Conservation (phyloP, 129 eudicot genomes). For the Centrapalus pauciflorus region DNA sequence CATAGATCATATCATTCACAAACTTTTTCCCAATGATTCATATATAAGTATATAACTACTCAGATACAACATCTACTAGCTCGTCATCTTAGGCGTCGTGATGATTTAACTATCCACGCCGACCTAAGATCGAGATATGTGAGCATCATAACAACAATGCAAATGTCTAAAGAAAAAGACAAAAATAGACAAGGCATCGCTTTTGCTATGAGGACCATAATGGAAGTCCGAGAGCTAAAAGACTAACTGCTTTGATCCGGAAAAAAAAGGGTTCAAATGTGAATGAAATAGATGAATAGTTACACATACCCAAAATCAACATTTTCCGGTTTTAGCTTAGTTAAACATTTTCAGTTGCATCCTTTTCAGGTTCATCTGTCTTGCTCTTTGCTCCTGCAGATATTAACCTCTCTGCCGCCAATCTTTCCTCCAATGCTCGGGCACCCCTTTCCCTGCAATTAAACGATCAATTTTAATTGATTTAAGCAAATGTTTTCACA, state of each 20-base stretch:
- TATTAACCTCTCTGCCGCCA: slow-evolving; percentile 75
- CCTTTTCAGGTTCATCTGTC: slow-evolving; percentile 54
- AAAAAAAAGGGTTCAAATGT: slow-evolving; percentile 3
- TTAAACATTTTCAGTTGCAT: slow-evolving; percentile 73
- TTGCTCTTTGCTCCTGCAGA: slow-evolving; percentile 34
- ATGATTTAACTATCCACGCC: too few species aligned
- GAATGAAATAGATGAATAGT: slow-evolving; percentile 19
- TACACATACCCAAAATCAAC: slow-evolving; percentile 21
- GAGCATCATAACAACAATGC: not conserved
- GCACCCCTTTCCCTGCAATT: slow-evolving; percentile 94
- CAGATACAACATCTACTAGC: too few species aligned
- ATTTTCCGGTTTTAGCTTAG: not conserved
- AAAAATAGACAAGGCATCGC: slow-evolving; percentile 1
- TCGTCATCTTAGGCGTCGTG: too few species aligned
- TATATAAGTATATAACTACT: too few species aligned
- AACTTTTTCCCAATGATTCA: not conserved
- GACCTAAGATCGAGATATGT: not conserved
- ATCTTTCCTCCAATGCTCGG: slow-evolving; percentile 89
- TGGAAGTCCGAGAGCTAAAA: slow-evolving; percentile 1
- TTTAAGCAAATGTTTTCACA: not conserved
- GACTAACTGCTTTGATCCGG: slow-evolving; percentile 17
- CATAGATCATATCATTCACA: too few species aligned
- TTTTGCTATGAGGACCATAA: slow-evolving; percentile 11
- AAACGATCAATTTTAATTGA: not conserved
- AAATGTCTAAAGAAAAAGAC: slow-evolving; percentile 11